phyloP scores from a whole-genome alignment of 2,329 filamentous ascomycete species.

The Curvularia verruculosa region DNA sequence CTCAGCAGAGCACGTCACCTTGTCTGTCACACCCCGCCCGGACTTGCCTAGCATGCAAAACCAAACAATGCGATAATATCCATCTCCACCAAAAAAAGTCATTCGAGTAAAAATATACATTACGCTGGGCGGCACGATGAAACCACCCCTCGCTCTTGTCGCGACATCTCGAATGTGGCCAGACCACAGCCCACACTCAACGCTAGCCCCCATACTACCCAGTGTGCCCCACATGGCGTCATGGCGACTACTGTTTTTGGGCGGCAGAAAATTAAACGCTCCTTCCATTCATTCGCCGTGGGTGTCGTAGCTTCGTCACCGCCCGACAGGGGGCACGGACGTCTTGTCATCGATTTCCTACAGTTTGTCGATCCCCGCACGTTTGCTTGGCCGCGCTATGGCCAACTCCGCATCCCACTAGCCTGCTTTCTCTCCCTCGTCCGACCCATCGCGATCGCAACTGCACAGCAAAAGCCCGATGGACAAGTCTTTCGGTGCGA shows the following conservation, averaged over 20 bases:
- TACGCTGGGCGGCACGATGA: slow-evolving; percentile 21
- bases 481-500: slow-evolving; percentile 16
- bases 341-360: slow-evolving; percentile 31
- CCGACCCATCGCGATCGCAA: slow-evolving; percentile 23
- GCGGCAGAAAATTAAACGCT: slow-evolving; percentile 33
- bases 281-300: slow-evolving; percentile 25
- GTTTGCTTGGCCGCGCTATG: slow-evolving; percentile 19
- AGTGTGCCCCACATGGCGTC: slow-evolving; percentile 33
- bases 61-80: slow-evolving; percentile 11
- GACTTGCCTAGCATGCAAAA: not conserved
- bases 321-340: slow-evolving; percentile 20
- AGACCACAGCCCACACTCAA: slow-evolving; percentile 21
- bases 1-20: not conserved
- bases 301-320: slow-evolving; percentile 22
- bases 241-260: slow-evolving; percentile 25
- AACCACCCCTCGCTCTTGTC: slow-evolving; percentile 21
- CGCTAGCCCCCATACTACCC: slow-evolving; percentile 30
- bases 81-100: slow-evolving; percentile 3
- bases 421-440: slow-evolving; percentile 14
- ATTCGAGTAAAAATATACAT: slow-evolving; percentile 9
- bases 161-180: slow-evolving; percentile 23
- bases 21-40: not conserved
- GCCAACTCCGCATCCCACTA: slow-evolving; percentile 23
- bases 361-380: slow-evolving; percentile 34
- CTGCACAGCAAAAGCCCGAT: slow-evolving; percentile 20